These are phyloP conservation scores for Spergularia bocconei DNA, from an alignment of 148 eudicot genomes.

Conservation along the genomic window DNA sequence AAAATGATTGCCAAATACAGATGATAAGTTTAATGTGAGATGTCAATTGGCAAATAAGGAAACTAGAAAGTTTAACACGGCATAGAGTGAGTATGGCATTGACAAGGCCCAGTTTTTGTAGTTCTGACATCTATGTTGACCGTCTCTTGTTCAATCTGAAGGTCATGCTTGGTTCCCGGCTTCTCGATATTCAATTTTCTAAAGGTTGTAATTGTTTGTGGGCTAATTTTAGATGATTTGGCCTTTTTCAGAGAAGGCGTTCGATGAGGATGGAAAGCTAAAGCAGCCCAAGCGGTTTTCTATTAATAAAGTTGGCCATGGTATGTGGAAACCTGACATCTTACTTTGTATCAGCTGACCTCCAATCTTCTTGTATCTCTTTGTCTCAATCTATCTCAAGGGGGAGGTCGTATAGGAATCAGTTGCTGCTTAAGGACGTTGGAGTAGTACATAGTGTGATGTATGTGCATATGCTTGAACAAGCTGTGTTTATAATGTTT, in stretches of 20 bases:
- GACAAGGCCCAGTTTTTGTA: too few species aligned
- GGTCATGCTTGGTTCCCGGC: background rate
- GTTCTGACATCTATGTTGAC: too few species aligned
- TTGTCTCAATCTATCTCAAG: background rate
- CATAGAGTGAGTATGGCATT: too few species aligned
- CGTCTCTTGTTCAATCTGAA: background rate
- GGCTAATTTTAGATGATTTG: slow-evolving; percentile 21
- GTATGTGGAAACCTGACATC: slow-evolving; percentile 38
- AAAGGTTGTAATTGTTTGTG: background rate
- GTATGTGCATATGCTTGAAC: background rate
- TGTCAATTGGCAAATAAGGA: too few species aligned
- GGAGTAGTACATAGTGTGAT: background rate
- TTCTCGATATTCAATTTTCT: background rate
- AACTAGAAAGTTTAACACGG: too few species aligned
- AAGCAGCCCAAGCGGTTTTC: slow-evolving; percentile 92
- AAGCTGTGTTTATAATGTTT: slow-evolving; percentile 17
- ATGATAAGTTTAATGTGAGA: too few species aligned
- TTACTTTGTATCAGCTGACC: background rate
- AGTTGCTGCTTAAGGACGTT: background rate
- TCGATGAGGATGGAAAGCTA: slow-evolving; percentile 72
- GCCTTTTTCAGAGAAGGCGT: slow-evolving; percentile 72
- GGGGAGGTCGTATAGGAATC: background rate
- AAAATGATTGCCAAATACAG: too few species aligned
- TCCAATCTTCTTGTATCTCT: background rate
- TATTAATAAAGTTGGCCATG: slow-evolving; percentile 99